Conservation (phyloP, 441 rosid genomes). For the Viola pubescens region DNA sequence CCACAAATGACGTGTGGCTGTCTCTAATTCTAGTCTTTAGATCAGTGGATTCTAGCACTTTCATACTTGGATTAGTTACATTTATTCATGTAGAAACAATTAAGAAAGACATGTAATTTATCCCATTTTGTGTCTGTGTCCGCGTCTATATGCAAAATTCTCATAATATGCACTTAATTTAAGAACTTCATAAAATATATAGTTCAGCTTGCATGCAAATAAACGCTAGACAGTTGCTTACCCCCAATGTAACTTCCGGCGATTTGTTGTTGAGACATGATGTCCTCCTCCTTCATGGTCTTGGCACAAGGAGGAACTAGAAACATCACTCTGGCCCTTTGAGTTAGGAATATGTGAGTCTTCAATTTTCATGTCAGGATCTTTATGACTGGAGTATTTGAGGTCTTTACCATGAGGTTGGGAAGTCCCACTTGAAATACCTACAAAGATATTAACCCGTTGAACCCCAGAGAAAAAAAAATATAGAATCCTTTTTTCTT, state of each 20-base stretch:
- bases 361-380: conserved; percentile 1
- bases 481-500: background rate
- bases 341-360: conserved; percentile 5
- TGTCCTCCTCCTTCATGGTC: background rate
- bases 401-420: conserved; percentile 11
- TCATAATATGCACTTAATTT: too few relatives aligned
- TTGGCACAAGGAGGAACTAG: conserved; percentile 2
- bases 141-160: too few relatives aligned
- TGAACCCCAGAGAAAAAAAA: background rate
- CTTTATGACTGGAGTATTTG: conserved; percentile 5
- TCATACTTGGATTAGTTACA: too few relatives aligned
- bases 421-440: conserved; percentile 4
- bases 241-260: conserved; percentile 22
- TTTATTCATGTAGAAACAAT: too few relatives aligned
- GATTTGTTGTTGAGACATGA: conserved; percentile 15
- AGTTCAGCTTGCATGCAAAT: background rate
- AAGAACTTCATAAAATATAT: too few relatives aligned
- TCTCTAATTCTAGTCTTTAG: too few relatives aligned
- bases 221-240: background rate
- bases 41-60: too few relatives aligned
- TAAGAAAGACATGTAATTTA: too few relatives aligned
- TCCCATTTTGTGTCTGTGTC: too few relatives aligned
- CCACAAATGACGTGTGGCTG: too few relatives aligned
- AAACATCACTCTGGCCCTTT: conserved; percentile 1
- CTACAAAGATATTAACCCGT: background rate